Base-by-base conservation (phyloP, 805 yeast genomes). In the Candida chilensis region DNA sequence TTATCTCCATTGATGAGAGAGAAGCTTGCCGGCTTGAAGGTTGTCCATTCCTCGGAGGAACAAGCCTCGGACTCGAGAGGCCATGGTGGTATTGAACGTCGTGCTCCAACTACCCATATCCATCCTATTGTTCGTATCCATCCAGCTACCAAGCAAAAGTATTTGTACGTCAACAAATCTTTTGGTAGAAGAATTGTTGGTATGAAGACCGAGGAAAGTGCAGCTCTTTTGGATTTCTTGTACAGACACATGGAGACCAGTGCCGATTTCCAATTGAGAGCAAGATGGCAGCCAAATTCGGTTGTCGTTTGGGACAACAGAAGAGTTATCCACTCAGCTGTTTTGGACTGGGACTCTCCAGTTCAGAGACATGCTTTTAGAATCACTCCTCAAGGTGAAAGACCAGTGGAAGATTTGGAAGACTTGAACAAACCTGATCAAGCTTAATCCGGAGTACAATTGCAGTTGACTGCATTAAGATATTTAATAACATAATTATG, bases 371-470 rank as follows among this genome's bases (percentile, higher is more conserved):
- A 54, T 24, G 61, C 61, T 5, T 50, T 54, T 24, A 45, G 62
- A 32, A 43, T 56, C 17, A 53, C 59, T 33, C 59, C 59, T 5
- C 59, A 54, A 39, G 61, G 59, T 2, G 62, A 54, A 34, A 44
- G 60, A 40, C 62, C 61, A 3, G 57, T 55, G n/a, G 56, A 44
- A 13, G 51, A 54, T 36, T 48, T 60, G 36, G 41, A 45, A 27
- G 58, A 59, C 31, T 55, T 58, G 47, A 60, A 57, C 42, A 51
- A n/a, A n/a, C n/a, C n/a, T n/a, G n/a, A n/a, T n/a, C n/a, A n/a
- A n/a, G n/a, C n/a, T n/a, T n/a, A n/a, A n/a, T n/a, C n/a, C n/a
- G n/a, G n/a, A n/a, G n/a, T n/a, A n/a, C n/a, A n/a, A n/a, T n/a
- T n/a, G n/a, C n/a, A n/a, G n/a, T n/a, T n/a, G n/a, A n/a, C n/a